These are phyloP conservation scores for Linnemannia hyalina DNA, from an alignment of 192 early-diverging fungal genomes.

Conservation along the genomic window DNA sequence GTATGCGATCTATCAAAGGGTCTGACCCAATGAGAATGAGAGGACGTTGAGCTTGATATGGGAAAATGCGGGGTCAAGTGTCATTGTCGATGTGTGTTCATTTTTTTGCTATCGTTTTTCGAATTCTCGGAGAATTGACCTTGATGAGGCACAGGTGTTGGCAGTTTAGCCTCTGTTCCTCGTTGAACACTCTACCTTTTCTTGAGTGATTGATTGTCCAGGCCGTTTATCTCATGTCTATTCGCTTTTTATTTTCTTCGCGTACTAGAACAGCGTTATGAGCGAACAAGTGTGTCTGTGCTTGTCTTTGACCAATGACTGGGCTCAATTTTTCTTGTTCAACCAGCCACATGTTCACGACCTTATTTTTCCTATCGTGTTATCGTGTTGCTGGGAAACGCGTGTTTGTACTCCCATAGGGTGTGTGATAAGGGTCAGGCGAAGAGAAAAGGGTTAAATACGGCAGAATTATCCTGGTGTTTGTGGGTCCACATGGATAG, in stretches of 20 bases:
- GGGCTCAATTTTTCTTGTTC: background rate
- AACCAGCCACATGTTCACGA: background rate
- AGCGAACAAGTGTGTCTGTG: background rate
- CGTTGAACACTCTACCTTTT: background rate
- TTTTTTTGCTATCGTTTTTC: background rate
- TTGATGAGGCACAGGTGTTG: background rate
- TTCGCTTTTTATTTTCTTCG: background rate
- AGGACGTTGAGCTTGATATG: background rate
- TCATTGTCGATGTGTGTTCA: background rate
- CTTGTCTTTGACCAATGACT: background rate
- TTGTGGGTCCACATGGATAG: slow-evolving; percentile 35
- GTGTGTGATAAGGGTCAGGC: slow-evolving; percentile 8
- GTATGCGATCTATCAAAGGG: background rate
- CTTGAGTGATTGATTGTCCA: background rate
- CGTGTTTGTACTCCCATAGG: slow-evolving; percentile 33
- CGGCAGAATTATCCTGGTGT: slow-evolving; percentile 1
- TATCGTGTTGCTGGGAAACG: slow-evolving; percentile 15
- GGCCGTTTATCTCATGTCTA: background rate
- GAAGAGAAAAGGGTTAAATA: background rate
- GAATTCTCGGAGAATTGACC: background rate
- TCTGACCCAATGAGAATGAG: background rate
- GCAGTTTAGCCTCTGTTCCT: background rate
- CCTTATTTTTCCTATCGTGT: background rate
- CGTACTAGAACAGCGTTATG: no score
- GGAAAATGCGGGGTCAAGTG: slow-evolving; percentile 6